Conservation (phyloP, 1,139 yeast species). For the Candida sp. region DNA sequence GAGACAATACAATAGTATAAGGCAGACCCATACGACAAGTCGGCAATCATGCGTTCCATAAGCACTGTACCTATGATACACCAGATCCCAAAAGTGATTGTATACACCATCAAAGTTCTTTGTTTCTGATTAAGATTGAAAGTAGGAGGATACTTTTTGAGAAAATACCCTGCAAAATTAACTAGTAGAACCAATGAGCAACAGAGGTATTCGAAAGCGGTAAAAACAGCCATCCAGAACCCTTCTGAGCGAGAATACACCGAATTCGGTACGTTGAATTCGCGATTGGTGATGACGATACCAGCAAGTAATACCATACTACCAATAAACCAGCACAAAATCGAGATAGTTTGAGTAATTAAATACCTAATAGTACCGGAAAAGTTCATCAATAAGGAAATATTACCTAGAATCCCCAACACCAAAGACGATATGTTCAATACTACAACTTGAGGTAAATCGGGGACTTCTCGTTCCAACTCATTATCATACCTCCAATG, state of each 20-base stretch:
- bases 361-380: conserved; percentile 54
- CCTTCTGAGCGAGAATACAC: conserved; percentile 50
- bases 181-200: conserved; percentile 51
- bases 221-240: conserved; percentile 72
- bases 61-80: conserved; percentile 62
- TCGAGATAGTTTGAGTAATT: conserved; percentile 57
- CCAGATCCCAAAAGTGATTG: conserved; percentile 66
- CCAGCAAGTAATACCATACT: conserved; percentile 48
- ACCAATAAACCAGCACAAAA: conserved; percentile 62
- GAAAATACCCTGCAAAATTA: conserved; percentile 59
- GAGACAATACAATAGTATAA: conserved; percentile 72
- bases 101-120: conserved; percentile 68
- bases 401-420: conserved; percentile 64
- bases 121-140: conserved; percentile 67
- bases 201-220: conserved; percentile 54
- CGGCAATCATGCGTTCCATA: conserved; percentile 28
- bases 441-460: conserved; percentile 41
- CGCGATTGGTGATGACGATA: conserved; percentile 29
- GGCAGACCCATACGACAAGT: conserved; percentile 54
- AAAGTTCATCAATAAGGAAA: conserved; percentile 65
- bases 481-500: conserved; percentile 51
- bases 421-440: conserved; percentile 61
- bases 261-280: conserved; percentile 11
- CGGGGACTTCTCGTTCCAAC: conserved; percentile 20
- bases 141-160: conserved; percentile 61